These are phyloP conservation scores for Diaporthe vexans DNA, from an alignment of 2,329 filamentous ascomycete species.

Conservation along the genomic window DNA sequence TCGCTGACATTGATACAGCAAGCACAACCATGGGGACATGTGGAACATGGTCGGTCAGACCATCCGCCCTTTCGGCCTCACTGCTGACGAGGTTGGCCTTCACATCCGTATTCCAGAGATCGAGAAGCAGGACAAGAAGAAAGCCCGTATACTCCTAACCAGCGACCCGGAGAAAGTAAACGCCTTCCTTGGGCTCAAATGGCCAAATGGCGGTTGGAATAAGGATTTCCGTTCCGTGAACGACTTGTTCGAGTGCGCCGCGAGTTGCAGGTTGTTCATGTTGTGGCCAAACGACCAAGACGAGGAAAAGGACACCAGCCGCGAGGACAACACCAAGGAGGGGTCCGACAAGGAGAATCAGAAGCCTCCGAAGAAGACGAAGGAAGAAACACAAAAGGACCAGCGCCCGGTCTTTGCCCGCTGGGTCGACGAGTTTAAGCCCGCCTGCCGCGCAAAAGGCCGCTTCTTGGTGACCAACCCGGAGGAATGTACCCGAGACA, in stretches of 20 bases:
- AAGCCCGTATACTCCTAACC: constrained; percentile 72
- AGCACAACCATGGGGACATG: constrained; percentile 79
- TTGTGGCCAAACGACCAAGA: constrained; percentile 49
- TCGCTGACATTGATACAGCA: constrained; percentile 46
- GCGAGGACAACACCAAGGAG: constrained; percentile 50
- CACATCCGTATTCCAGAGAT: constrained; percentile 78
- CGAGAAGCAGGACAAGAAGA: constrained; percentile 69
- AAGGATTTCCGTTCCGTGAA: constrained; percentile 67
- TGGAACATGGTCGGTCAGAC: constrained; percentile 75
- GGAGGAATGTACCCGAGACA: constrained; percentile 18
- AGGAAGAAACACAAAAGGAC: constrained; percentile 69
- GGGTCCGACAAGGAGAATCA: constrained; percentile 40
- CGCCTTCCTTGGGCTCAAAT: constrained; percentile 73
- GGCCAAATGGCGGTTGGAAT: constrained; percentile 60
- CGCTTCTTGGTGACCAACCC: constrained; percentile 48
- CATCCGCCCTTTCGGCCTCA: constrained; percentile 76
- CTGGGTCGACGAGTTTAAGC: constrained; percentile 77
- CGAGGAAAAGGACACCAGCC: constrained; percentile 36
- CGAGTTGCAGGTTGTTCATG: constrained; percentile 71
- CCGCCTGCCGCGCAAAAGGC: constrained; percentile 59
- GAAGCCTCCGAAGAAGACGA: constrained; percentile 52
- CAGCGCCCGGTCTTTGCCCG: constrained; percentile 69
- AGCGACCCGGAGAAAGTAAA: constrained; percentile 68
- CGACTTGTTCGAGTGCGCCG: constrained; percentile 74
- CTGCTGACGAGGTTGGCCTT: constrained; percentile 73